Conservation (phyloP, 2,329 filamentous ascomycete species). For the Ceratocystis ficicola region DNA sequence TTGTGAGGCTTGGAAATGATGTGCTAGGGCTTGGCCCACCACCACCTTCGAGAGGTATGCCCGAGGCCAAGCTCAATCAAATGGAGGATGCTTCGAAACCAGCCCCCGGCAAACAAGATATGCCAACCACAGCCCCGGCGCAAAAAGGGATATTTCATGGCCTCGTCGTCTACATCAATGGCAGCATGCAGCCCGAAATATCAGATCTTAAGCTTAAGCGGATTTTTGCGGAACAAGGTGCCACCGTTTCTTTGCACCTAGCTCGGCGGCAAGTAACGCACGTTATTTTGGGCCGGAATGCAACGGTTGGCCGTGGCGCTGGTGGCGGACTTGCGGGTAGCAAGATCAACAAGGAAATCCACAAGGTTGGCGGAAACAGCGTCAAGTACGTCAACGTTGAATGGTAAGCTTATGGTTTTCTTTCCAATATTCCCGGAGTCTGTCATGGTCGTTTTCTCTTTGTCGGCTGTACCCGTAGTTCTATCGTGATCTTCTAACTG, state of each 20-base stretch:
- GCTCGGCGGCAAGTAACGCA: conserved; percentile 68
- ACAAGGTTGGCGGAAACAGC: conserved; percentile 50
- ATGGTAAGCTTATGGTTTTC: conserved; percentile 44
- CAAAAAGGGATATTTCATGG: conserved; percentile 50
- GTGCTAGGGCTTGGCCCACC: not conserved
- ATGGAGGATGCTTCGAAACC: not conserved
- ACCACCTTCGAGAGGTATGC: not conserved
- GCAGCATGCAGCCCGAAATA: conserved; percentile 66
- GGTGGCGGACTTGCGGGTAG: conserved; percentile 64
- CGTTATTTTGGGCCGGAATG: conserved; percentile 61
- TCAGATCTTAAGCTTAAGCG: conserved; percentile 81
- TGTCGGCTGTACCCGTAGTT: conserved; percentile 21
- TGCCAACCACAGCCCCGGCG: conserved; percentile 21
- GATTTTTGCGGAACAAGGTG: conserved; percentile 63
- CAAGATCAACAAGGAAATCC: conserved; percentile 74
- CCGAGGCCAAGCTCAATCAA: not conserved
- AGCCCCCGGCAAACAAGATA: not conserved
- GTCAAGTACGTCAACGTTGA: conserved; percentile 71
- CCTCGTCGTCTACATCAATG: conserved; percentile 73
- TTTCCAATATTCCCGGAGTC: not conserved
- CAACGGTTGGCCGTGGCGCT: conserved; percentile 38
- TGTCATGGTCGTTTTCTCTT: not conserved
- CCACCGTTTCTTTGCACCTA: conserved; percentile 55
- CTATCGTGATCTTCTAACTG: not conserved
- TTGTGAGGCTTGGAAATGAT: not conserved